A percentile compares a stretch with the other conserved stretches of the same genome.
phyloP scores from a whole-genome alignment of 2,329 filamentous ascomycete genomes.

The Xylariaceae sp. region DNA sequence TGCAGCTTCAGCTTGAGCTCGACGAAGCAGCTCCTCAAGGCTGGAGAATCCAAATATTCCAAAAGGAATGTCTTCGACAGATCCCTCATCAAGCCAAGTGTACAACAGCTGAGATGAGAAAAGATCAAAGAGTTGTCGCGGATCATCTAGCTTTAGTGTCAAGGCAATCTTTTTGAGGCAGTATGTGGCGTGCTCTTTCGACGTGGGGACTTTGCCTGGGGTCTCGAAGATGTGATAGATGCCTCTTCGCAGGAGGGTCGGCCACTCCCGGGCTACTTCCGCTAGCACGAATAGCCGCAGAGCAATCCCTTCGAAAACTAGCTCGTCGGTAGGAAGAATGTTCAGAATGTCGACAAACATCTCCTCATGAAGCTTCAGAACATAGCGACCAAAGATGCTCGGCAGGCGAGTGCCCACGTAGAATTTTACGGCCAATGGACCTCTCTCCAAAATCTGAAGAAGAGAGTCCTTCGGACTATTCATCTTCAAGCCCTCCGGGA shows the following conservation, averaged over 20 bases:
- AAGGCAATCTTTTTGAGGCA: conserved; percentile 66
- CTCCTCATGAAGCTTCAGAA: conserved; percentile 77
- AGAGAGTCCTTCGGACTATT: conserved; percentile 65
- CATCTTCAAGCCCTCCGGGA: conserved; percentile 56
- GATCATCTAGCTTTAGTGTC: conserved; percentile 59
- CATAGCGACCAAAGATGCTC: conserved; percentile 72
- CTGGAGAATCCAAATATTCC: conserved; percentile 75
- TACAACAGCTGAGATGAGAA: conserved; percentile 88
- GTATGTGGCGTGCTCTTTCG: conserved; percentile 65
- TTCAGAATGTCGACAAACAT: conserved; percentile 82
- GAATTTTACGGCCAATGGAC: conserved; percentile 70
- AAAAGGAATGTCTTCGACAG: conserved; percentile 72
- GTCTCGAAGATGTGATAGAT: conserved; percentile 95
- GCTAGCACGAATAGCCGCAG: conserved; percentile 74
- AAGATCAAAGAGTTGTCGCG: conserved; percentile 71
- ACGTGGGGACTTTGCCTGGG: conserved; percentile 65
- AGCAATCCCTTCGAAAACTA: conserved; percentile 77
- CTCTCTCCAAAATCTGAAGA: conserved; percentile 65
- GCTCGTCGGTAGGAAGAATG: conserved; percentile 68
- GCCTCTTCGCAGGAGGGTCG: conserved; percentile 78
- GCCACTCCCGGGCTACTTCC: conserved; percentile 76
- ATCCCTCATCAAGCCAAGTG: conserved; percentile 74
- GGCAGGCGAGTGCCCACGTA: conserved; percentile 67
- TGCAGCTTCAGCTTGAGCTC: conserved; percentile 72
- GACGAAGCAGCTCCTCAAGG: conserved; percentile 64